Evolutionary conservation across 2,329 filamentous ascomycete species (phyloP).

Genomic region (Ampelomyces quisqualis): DNA sequence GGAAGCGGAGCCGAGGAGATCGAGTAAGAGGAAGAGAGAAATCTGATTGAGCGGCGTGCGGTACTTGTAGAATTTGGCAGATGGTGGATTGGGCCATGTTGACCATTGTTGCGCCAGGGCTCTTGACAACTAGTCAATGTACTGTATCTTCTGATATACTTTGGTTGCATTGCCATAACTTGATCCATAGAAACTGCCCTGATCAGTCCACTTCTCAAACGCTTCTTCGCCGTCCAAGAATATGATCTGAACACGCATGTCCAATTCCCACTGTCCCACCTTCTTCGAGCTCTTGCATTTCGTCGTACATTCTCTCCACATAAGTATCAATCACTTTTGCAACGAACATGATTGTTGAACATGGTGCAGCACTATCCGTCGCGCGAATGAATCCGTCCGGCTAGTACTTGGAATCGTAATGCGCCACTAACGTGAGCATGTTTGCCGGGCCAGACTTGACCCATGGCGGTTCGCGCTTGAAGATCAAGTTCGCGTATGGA

Average conservation of each 20-base stretch:
- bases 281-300: constrained; percentile 59
- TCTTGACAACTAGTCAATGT: constrained; percentile 23
- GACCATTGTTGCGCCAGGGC: constrained; percentile 85
- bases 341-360: constrained; percentile 87
- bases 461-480: constrained; percentile 86
- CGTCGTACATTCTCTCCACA: constrained; percentile 77
- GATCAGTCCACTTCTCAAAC: constrained; percentile 74
- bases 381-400: constrained; percentile 90
- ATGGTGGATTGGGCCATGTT: constrained; percentile 63
- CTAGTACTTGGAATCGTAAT: constrained; percentile 83
- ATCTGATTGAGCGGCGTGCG: constrained; percentile 75
- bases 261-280: constrained; percentile 66
- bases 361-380: constrained; percentile 89
- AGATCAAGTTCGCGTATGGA: constrained; percentile 84
- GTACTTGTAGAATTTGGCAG: constrained; percentile 64
- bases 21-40: constrained; percentile 85
- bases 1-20: constrained; percentile 72
- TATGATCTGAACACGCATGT: constrained; percentile 83
- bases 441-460: constrained; percentile 70
- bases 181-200: constrained; percentile 85
- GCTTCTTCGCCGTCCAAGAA: constrained; percentile 94
- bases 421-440: constrained; percentile 82
- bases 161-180: constrained; percentile 53
- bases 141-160: not conserved
- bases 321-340: constrained; percentile 78